A percentile compares a stretch with the other conserved stretches of the same genome.
These are phyloP conservation scores for Amniculicola lignicola DNA, from an alignment of 495 filamentous ascomycete species.

Conservation along the genomic window DNA sequence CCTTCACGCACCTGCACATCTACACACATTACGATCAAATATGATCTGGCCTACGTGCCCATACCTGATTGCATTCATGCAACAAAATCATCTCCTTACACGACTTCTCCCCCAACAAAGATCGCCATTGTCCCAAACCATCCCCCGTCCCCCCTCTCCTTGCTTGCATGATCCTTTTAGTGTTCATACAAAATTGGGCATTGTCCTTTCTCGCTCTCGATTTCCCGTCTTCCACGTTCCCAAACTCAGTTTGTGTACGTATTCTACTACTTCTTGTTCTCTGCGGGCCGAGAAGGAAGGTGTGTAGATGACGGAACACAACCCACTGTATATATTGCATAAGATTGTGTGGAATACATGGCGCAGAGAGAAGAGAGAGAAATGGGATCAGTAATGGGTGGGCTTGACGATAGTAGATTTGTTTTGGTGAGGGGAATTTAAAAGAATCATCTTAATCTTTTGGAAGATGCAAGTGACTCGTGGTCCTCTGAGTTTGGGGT, in stretches of 20 bases:
- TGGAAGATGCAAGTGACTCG: too few species aligned
- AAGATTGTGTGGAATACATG: background rate
- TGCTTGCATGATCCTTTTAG: conserved; percentile 10
- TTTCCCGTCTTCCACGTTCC: conserved; percentile 1
- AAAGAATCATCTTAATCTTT: conserved; percentile 17
- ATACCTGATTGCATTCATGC: background rate
- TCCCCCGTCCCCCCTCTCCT: background rate
- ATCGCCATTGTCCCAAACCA: background rate
- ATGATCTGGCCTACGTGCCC: conserved; percentile 20
- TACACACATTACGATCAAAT: conserved; percentile 22
- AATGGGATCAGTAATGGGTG: conserved; percentile 23
- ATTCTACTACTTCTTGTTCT: conserved; percentile 25
- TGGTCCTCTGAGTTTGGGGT: too few species aligned
- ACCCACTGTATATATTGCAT: conserved; percentile 28
- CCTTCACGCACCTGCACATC: conserved; percentile 28
- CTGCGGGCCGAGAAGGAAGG: conserved; percentile 21
- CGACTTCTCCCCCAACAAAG: background rate
- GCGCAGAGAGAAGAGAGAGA: conserved; percentile 6
- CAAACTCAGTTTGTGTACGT: conserved; percentile 20
- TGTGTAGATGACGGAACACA: conserved; percentile 22
- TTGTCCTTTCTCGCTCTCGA: conserved; percentile 6
- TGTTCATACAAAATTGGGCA: conserved; percentile 7
- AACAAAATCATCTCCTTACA: background rate
- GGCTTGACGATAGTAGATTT: conserved; percentile 16
- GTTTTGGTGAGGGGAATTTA: too few species aligned